These are phyloP conservation scores for Neopestalotiopsis rosae DNA, from an alignment of 2,329 filamentous ascomycete species.

Conservation along the genomic window DNA sequence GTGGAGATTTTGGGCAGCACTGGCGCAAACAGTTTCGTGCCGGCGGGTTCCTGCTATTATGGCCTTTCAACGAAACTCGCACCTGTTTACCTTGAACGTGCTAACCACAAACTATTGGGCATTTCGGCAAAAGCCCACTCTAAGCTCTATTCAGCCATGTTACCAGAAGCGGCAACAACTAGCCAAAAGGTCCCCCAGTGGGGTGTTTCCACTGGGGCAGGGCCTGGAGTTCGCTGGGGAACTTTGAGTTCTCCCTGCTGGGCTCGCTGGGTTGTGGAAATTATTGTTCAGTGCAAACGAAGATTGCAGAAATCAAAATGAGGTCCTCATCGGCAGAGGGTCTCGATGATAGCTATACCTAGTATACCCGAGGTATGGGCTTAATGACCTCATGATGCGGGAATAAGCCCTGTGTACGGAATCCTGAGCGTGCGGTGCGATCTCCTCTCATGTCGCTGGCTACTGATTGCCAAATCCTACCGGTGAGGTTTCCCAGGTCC, in stretches of 20 bases:
- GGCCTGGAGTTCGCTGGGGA: neutral
- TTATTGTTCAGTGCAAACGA: neutral
- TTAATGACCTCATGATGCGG: neutral
- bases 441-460: neutral
- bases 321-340: neutral
- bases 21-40: too few relatives aligned
- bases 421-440: neutral
- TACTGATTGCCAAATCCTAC: neutral
- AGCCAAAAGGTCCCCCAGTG: neutral
- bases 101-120: neutral
- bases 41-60: too few relatives aligned
- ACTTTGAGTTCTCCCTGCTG: neutral
- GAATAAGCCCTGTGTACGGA: neutral
- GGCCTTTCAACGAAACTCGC: too few relatives aligned
- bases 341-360: neutral
- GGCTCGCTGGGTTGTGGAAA: neutral
- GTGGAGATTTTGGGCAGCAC: too few relatives aligned
- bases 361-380: neutral
- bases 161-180: neutral
- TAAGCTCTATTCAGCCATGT: constrained; percentile 1
- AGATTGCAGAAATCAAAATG: neutral
- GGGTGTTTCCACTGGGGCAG: neutral
- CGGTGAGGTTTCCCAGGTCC: neutral
- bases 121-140: neutral
- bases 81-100: too few relatives aligned